These are phyloP conservation scores for Sporothrix mexicana DNA, from an alignment of 2,329 filamentous ascomycete genomes.

Conservation along the genomic window DNA sequence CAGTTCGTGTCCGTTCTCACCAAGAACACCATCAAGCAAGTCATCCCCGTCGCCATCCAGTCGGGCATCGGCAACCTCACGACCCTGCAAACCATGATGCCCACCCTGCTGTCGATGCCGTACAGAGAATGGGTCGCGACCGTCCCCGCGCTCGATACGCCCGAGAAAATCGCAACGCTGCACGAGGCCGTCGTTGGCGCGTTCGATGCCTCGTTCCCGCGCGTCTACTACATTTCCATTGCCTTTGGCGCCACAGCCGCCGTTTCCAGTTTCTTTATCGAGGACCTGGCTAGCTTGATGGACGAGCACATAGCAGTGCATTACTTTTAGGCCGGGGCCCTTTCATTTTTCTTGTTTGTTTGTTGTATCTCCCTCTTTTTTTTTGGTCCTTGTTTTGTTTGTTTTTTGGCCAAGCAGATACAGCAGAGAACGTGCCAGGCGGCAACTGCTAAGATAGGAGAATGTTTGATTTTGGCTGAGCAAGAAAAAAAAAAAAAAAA, in stretches of 20 bases:
- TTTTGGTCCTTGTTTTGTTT: no score
- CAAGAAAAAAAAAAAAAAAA: no score
- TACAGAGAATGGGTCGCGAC: neutral
- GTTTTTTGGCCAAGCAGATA: no score
- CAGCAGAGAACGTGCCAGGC: no score
- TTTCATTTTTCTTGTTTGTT: no score
- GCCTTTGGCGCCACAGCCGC: slow-evolving; percentile 13
- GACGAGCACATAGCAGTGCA: slow-evolving; percentile 22
- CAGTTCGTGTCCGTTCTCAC: slow-evolving; percentile 21
- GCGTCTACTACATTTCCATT: slow-evolving; percentile 16
- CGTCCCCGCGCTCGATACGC: neutral
- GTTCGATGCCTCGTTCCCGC: neutral
- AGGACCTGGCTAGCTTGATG: slow-evolving; percentile 4
- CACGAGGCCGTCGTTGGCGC: neutral
- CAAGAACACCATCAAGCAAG: neutral
- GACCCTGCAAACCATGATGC: slow-evolving; percentile 23
- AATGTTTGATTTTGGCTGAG: no score
- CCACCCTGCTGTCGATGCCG: neutral
- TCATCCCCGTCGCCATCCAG: slow-evolving; percentile 13
- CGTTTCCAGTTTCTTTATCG: slow-evolving; percentile 21
- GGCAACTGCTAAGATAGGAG: no score
- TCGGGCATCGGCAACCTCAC: slow-evolving; percentile 1
- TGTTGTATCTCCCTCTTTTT: no score
- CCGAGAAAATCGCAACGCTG: neutral
- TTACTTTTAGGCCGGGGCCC: slow-evolving; percentile 7